Evolutionary conservation across 768 basidiomycete genomes (phyloP), one percentile per base, ranked within the genome.

Genomic region (Gautieria morchelliformis): DNA sequence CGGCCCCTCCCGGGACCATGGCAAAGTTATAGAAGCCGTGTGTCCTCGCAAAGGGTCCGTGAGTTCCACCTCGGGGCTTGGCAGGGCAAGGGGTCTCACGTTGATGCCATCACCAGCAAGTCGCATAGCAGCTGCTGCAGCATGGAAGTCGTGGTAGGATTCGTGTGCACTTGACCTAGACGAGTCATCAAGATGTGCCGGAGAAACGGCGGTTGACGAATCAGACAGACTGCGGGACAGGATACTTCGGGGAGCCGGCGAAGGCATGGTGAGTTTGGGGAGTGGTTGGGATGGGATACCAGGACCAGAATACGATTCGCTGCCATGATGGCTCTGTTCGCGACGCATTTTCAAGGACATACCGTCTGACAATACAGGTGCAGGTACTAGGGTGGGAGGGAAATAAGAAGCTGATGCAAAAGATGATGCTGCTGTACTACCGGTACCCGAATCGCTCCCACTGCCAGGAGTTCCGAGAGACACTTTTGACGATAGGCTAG

Each of bases 21-120:
- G 74, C 80, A 1, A 87, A 85, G 45, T 87, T 78, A 57, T 24
- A 9, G 81, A 73, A 24, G 86, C 75, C 9, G 78, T 83, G 20
- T 85, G 78, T 35, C 83, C 82, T 39, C 88, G 82, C 82, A 96
- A 84, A 0, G 93, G 93, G 69, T 96, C 93, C 10, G 85, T 85
- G 24, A 95, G 78, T 66, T 96, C 93, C 63, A 88, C 84, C 66
- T 97, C 93, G 0, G 93, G 93, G 11, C 87, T 90, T 2, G 93
- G 93, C 0, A 94, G 76, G 0, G 89, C 84, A 24, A 97, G 76
- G 0, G 93, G 93, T 0, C 90, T 85, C 55, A 97, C 82, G 63
- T 89, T 83, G 10, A 91, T 83, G 22, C 86, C 77, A 10, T 87
- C 81, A 3, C 84, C 89, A n/a, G 91, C 91, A 79, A 83, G 84